Percentiles rank a stretch among this genome's conserved stretches.
Evolutionary conservation across 2,329 filamentous ascomycete genomes (phyloP).

Genomic region (Bretziella fagacearum): DNA sequence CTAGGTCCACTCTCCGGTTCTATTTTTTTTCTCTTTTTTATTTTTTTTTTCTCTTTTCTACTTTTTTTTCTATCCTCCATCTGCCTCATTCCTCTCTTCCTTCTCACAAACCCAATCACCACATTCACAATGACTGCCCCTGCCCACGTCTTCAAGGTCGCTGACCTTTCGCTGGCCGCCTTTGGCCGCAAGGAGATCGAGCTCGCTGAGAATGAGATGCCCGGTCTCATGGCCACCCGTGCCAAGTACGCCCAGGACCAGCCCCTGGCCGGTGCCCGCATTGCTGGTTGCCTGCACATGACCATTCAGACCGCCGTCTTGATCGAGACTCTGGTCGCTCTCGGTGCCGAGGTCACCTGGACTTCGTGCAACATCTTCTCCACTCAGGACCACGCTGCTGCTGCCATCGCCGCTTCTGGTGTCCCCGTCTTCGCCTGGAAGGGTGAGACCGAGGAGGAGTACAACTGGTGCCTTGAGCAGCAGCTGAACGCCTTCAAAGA

Average conservation of each 20-base stretch:
- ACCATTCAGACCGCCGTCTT: constrained; percentile 99
- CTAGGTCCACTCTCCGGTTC: background rate
- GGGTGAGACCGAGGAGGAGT: constrained; percentile 98
- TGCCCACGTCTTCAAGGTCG: constrained; percentile 93
- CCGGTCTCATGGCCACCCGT: constrained; percentile 91
- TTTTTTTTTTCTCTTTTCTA: constrained; percentile 14
- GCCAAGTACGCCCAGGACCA: constrained; percentile 82
- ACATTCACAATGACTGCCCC: constrained; percentile 49
- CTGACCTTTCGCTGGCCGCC: constrained; percentile 91
- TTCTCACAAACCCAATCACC: constrained; percentile 19
- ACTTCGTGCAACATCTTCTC: constrained; percentile 99
- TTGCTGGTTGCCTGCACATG: constrained; percentile 98
- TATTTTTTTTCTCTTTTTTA: background rate
- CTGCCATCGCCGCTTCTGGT: constrained; percentile 85
- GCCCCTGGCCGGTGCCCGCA: constrained; percentile 84
- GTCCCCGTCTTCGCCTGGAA: constrained; percentile 69
- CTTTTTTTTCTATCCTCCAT: constrained; percentile 13
- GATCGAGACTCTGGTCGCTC: constrained; percentile 87
- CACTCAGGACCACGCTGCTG: constrained; percentile 95
- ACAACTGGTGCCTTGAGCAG: constrained; percentile 99
- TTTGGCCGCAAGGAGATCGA: constrained; percentile 99
- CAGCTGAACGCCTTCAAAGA: constrained; percentile 95
- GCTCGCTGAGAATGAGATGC: constrained; percentile 93
- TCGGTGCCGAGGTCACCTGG: constrained; percentile 98
- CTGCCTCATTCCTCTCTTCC: constrained; percentile 15